phyloP scores from a whole-genome alignment of 2,329 filamentous ascomycete genomes.

The Aquanectria penicillioides region DNA sequence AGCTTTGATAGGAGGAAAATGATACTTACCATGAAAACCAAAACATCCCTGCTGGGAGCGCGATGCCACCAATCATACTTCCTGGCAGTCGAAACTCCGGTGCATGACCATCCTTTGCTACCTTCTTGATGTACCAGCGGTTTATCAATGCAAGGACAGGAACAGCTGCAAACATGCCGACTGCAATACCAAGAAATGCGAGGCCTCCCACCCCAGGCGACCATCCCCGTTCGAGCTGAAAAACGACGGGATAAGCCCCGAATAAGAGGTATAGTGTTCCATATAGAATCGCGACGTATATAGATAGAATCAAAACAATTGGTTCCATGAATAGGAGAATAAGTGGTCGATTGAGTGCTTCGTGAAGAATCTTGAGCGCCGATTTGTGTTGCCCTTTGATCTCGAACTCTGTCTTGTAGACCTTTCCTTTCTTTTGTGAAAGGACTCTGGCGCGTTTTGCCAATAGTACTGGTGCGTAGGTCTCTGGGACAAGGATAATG shows the following conservation, averaged over 20 bases:
- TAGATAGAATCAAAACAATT: constrained; percentile 69
- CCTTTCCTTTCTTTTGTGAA: constrained; percentile 61
- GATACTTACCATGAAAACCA: constrained; percentile 69
- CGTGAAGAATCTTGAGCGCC: constrained; percentile 59
- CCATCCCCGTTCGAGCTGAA: constrained; percentile 66
- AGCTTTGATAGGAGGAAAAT: constrained; percentile 47
- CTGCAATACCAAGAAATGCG: constrained; percentile 70
- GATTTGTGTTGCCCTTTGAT: constrained; percentile 53
- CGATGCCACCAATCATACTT: constrained; percentile 66
- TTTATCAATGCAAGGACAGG: constrained; percentile 62
- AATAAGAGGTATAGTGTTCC: constrained; percentile 65
- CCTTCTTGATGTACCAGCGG: constrained; percentile 58
- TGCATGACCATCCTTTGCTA: constrained; percentile 62
- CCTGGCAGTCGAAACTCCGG: constrained; percentile 71
- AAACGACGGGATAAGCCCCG: constrained; percentile 68
- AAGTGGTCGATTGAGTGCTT: constrained; percentile 69
- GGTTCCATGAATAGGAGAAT: constrained; percentile 72
- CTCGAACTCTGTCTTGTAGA: constrained; percentile 62
- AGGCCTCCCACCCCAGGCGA: constrained; percentile 65
- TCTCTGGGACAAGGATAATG: constrained; percentile 63
- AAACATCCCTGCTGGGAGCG: constrained; percentile 69
- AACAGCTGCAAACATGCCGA: constrained; percentile 68
- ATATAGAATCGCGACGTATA: constrained; percentile 70
- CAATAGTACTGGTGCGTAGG: constrained; percentile 66
- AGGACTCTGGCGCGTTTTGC: constrained; percentile 61